A percentile compares a stretch with the other conserved stretches of the same genome.
Evolutionary conservation across 768 basidiomycete genomes (phyloP).

Genomic region (Lanmaoa pseudosensibilis): DNA sequence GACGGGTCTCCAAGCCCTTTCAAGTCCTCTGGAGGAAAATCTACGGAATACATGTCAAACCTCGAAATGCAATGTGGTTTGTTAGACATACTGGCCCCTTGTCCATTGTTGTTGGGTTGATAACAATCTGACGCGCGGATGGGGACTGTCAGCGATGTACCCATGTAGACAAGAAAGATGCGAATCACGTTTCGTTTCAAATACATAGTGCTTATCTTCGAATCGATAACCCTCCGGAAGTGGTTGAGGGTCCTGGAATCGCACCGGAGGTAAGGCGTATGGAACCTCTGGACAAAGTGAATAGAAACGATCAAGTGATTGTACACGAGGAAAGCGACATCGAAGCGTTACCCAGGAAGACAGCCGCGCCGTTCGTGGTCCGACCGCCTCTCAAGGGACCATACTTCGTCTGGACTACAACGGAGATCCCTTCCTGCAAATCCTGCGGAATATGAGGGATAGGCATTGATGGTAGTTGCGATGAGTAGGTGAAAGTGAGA

Average conservation of each 20-base stretch:
- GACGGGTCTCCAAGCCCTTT: slow-evolving; percentile 66
- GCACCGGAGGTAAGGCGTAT: slow-evolving; percentile 61
- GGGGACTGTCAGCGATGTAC: background rate
- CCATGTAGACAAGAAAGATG: background rate
- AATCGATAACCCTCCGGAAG: slow-evolving; percentile 58
- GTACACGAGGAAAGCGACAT: background rate
- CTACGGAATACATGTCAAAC: slow-evolving; percentile 30
- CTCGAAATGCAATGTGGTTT: background rate
- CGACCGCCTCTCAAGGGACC: slow-evolving; percentile 61
- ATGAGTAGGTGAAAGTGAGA: background rate
- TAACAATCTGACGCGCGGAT: slow-evolving; percentile 44
- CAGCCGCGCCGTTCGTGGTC: slow-evolving; percentile 57
- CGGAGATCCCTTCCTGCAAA: background rate
- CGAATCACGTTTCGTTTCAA: slow-evolving; percentile 54
- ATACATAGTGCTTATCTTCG: slow-evolving; percentile 56
- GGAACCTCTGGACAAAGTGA: slow-evolving; percentile 53
- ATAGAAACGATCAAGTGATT: background rate
- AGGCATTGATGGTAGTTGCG: background rate
- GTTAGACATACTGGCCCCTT: slow-evolving; percentile 44
- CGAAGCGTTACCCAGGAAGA: slow-evolving; percentile 54
- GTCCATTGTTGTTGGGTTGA: slow-evolving; percentile 64
- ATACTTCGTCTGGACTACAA: slow-evolving; percentile 48
- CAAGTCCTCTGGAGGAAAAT: slow-evolving; percentile 50
- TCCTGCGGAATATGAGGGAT: slow-evolving; percentile 15
- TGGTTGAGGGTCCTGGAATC: slow-evolving; percentile 64